Evolutionary conservation across 306 rosid species (phyloP), one percentile per base, ranked within the genome.

Genomic region (Vachellia pachyceras): DNA sequence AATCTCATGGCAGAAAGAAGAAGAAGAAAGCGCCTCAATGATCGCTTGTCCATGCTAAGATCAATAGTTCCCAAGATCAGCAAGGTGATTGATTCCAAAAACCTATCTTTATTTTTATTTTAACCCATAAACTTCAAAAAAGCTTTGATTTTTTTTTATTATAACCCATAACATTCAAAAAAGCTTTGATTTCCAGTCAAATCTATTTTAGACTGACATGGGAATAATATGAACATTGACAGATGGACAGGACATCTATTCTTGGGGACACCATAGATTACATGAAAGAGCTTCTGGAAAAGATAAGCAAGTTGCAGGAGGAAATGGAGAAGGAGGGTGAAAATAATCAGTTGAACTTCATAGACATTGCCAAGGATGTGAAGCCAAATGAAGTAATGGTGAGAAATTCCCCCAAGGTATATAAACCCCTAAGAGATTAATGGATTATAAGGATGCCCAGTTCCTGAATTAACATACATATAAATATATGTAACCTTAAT

Each of bases 171-270:
- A 58, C 15, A 36, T 58, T 50, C 33, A 29, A 40, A 40, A 40
- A 50, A 49, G 14, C 3, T 10, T 71, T 61, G 68, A 25, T 12
- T 25, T 12, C 44, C 8, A 73, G 35, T 52, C 47, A 57, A 25
- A 15, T 35, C 25, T 78, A 20, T 64, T 55, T 64, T 22, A 78
- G 22, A 76, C 73, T 83, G 22, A 82, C 83, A 70, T 36, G 80
- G 55, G 57, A 61, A 18, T 15, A 60, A 65, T 29, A 29, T 65
- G 47, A 47, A 35, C 69, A 50, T 69, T 60, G 11, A 41, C 76
- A 95, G 99, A 95, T 95, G 99, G 97, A 95, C 87, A 95, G 99
- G 85, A 91, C 99, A 40, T 91, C 99, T 72, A 95, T 95, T 82
- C 97, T 95, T 64, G 99, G 99, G 79, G 99, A 95, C 69, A 90